Base-by-base conservation (phyloP, 108 stramenopile species). In the Pelagomonas calceolata region DNA sequence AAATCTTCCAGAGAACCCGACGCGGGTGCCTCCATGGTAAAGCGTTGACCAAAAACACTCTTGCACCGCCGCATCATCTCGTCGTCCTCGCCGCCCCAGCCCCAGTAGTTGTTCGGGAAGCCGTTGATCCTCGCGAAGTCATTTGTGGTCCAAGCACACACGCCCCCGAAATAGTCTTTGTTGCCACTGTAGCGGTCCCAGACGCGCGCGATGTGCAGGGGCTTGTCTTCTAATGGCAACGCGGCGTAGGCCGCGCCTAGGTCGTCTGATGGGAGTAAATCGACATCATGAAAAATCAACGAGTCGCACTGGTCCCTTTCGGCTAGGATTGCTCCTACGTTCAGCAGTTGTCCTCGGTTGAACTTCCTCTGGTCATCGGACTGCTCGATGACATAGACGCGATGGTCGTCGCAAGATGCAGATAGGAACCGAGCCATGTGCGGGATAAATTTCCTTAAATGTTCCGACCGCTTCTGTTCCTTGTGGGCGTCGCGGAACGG, bases 11-110 rank as follows among this genome's bases (percentile, higher is more conserved):
- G 69, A 26, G 46, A 30, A 21, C 82, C 82, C 0, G 31, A 67
- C 18, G 35, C 34, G 18, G 75, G 75, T 30, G 34, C 39, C 46
- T 32, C 44, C 26, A 63, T 69, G 60, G 66, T 12, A 26, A 74
- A 32, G 0, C 60, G 34, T 21, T 63, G 65, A 33, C 73, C 34
- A 30, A 68, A 34, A 29, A 70, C n/a, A 15, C 76, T 79, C 71
- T 90, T 88, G 34, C 83, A 85, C 33, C 91, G 89, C 12, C 21
- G 30, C 70, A 34, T n/a, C 89, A 99, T 87, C 76, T 98, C 99
- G 73, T 99, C 99, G 76, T 99, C 99, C 80, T 99, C 99, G 0
- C 99, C 99, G 34, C 99, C 99, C 99, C 99, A 99, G 32, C 98
- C 99, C 98, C 98, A 97, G 78, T 94, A 98, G 31, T 85, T 94